These are phyloP conservation scores for Anethum foeniculum DNA, from an alignment of 140 eudicot species.

Conservation along the genomic window DNA sequence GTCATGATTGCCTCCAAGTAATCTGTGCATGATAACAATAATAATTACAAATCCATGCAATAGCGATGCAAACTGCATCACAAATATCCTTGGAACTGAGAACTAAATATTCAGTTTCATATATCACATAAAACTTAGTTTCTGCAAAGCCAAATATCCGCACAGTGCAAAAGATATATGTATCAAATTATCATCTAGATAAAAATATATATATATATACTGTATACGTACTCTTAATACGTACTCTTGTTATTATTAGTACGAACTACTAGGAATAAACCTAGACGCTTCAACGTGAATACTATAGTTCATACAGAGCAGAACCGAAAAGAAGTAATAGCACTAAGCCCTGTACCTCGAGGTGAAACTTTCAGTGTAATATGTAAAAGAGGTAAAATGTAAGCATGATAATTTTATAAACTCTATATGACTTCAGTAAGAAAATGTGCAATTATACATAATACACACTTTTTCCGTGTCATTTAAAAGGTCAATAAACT, in stretches of 20 bases:
- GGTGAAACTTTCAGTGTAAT: background rate
- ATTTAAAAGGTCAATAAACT: background rate
- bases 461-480: background rate
- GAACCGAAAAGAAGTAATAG: background rate
- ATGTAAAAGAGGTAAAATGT: background rate
- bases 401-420: background rate
- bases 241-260: background rate
- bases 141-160: background rate
- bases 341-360: background rate
- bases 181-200: background rate
- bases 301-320: background rate
- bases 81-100: background rate
- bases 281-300: background rate
- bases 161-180: background rate
- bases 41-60: background rate
- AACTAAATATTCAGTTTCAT: background rate
- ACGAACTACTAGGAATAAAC: background rate
- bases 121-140: background rate
- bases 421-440: background rate
- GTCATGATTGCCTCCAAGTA: slow-evolving; percentile 54
- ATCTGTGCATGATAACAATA: slow-evolving; percentile 15
- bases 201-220: too few species aligned
- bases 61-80: background rate
- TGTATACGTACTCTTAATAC: too few species aligned
- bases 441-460: background rate